Conservation (phyloP, 192 early-diverging fungal species). For the Coemansia sp. region DNA sequence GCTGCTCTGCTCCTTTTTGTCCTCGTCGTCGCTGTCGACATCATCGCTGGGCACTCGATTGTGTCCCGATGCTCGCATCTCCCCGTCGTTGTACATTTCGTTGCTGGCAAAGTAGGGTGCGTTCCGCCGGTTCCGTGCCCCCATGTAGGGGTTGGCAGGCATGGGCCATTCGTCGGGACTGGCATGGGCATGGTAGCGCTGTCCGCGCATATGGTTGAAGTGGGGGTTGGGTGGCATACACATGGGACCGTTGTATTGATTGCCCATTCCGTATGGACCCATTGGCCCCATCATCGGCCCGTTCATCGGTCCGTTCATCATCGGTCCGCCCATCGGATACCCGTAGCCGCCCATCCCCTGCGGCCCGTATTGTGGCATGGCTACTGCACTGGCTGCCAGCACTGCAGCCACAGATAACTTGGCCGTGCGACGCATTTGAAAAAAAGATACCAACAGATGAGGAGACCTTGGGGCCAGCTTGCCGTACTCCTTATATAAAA, state of each 20-base stretch:
- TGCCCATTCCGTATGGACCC: conserved; percentile 21
- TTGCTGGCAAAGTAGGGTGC: conserved; percentile 16
- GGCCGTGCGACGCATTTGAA: conserved; percentile 9
- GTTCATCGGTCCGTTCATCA: conserved; percentile 12
- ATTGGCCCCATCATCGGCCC: conserved; percentile 4
- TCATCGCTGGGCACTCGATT: conserved; percentile 28
- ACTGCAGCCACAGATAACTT: background rate
- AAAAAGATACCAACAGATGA: background rate
- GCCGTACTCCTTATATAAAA: background rate
- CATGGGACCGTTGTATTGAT: conserved; percentile 27
- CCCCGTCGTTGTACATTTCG: background rate
- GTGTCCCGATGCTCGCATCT: conserved; percentile 22
- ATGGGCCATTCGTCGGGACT: conserved; percentile 40
- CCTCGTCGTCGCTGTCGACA: conserved; percentile 18
- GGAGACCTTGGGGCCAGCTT: background rate
- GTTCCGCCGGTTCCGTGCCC: conserved; percentile 21
- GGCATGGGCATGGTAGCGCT: conserved; percentile 39
- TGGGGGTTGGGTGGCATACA: conserved; percentile 20
- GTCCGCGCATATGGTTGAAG: conserved; percentile 29
- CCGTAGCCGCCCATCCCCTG: conserved; percentile 32
- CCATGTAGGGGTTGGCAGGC: conserved; percentile 38
- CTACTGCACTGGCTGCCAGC: conserved; percentile 7
- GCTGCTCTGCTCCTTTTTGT: conserved; percentile 6
- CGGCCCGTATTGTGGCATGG: conserved; percentile 31
- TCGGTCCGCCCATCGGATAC: conserved; percentile 19